Conservation (phyloP, 352 stramenopile genomes). For the Pythium brachiatum region DNA sequence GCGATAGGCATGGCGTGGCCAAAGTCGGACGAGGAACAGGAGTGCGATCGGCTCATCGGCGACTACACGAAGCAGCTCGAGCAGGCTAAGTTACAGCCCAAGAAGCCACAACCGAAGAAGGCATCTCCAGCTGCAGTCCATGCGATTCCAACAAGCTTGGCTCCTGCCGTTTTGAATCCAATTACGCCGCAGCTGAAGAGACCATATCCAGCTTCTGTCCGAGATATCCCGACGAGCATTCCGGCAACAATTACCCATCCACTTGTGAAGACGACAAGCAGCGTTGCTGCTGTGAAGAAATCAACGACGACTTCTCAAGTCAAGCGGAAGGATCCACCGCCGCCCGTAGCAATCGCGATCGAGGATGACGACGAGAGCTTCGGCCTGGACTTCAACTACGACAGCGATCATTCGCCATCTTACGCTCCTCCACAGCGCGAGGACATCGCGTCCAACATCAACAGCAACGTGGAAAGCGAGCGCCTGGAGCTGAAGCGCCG, state of each 20-base stretch:
- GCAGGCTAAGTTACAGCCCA: neutral
- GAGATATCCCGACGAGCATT: no score
- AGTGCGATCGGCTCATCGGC: conserved; percentile 10
- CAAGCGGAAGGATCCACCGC: neutral
- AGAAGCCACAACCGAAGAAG: neutral
- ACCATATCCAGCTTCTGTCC: no score
- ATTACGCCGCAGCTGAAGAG: no score
- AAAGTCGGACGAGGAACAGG: conserved; percentile 14
- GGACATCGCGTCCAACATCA: no score
- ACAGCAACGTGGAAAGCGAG: neutral
- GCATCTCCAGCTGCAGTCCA: neutral
- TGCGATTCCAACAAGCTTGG: neutral
- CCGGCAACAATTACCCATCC: no score
- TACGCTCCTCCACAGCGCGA: neutral
- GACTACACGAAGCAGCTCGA: neutral
- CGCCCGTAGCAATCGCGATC: neutral
- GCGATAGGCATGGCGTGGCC: conserved; percentile 16
- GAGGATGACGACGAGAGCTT: neutral
- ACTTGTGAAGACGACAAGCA: no score
- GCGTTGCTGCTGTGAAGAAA: no score
- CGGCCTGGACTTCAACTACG: neutral
- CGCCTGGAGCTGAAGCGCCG: conserved; percentile 7
- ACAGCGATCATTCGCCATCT: neutral
- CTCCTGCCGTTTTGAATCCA: no score
- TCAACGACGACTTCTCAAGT: neutral